Conservation (phyloP, 2,329 filamentous ascomycete genomes). For the Colletotrichum sojae region DNA sequence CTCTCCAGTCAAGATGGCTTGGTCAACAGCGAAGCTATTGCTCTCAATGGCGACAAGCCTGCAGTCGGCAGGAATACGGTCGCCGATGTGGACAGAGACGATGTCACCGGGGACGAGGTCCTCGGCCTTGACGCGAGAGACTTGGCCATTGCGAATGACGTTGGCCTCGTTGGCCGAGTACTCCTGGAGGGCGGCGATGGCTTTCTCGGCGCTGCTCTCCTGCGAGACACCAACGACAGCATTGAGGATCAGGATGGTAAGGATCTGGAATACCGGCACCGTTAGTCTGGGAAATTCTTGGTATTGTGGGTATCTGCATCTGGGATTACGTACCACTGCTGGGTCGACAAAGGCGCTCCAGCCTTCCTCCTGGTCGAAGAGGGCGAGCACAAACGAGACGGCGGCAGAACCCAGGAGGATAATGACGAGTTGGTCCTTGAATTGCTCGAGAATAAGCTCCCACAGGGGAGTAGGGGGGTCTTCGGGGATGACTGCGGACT, state of each 20-base stretch:
- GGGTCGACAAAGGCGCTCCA: conserved; percentile 99
- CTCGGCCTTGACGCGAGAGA: conserved; percentile 92
- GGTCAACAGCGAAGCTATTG: conserved; percentile 97
- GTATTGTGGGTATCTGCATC: conserved; percentile 32
- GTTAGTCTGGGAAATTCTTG: conserved; percentile 41
- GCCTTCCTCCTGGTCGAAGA: conserved; percentile 93
- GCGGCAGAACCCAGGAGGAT: conserved; percentile 94
- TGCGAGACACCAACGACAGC: conserved; percentile 97
- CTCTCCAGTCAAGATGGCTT: conserved; percentile 97
- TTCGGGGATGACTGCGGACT: conserved; percentile 73
- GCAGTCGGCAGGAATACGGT: conserved; percentile 96
- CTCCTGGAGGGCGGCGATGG: conserved; percentile 97
- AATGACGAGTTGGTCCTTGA: conserved; percentile 98
- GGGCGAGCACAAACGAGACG: conserved; percentile 91
- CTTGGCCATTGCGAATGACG: conserved; percentile 86
- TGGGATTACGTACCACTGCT: conserved; percentile 79
- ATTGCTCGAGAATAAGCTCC: conserved; percentile 97
- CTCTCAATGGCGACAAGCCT: conserved; percentile 90
- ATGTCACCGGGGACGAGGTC: conserved; percentile 96
- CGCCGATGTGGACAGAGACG: conserved; percentile 88
- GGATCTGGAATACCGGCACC: conserved; percentile 72
- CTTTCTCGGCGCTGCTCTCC: conserved; percentile 98
- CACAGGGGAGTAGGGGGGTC: conserved; percentile 96
- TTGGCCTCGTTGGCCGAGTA: conserved; percentile 99
- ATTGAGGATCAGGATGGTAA: conserved; percentile 97